Conservation (phyloP, 768 basidiomycete species). For the Suillus alpinus region DNA sequence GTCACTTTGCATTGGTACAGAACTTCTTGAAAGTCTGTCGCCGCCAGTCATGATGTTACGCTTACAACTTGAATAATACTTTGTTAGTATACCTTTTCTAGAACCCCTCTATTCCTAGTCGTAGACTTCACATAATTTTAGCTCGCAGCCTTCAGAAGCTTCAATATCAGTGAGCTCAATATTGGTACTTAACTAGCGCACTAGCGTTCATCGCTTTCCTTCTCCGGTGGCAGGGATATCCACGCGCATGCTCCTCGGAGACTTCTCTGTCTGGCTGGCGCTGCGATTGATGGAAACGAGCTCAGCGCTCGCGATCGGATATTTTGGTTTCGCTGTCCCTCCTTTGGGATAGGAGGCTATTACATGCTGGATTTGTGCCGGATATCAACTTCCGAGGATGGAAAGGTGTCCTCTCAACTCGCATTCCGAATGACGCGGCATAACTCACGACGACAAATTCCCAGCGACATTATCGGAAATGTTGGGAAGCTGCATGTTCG, state of each 20-base stretch:
- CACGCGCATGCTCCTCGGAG: slow-evolving; percentile 13
- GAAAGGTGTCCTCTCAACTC: slow-evolving; percentile 11
- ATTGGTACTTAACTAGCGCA: not conserved
- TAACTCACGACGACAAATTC: no score
- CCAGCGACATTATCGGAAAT: no score
- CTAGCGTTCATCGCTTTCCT: not conserved
- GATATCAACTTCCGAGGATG: slow-evolving; percentile 16
- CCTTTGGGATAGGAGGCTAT: slow-evolving; percentile 8
- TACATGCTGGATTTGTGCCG: slow-evolving; percentile 8
- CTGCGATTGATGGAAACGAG: slow-evolving; percentile 13
- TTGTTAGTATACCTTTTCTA: not conserved
- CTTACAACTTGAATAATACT: not conserved
- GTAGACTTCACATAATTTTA: not conserved
- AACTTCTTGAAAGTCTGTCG: not conserved
- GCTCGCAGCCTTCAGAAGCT: not conserved
- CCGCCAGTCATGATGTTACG: not conserved
- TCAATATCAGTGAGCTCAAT: not conserved
- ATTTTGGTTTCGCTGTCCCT: not conserved
- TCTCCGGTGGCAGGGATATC: not conserved
- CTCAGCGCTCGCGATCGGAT: slow-evolving; percentile 10
- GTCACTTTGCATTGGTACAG: not conserved
- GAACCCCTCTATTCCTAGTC: not conserved
- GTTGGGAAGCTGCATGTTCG: no score
- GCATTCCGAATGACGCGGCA: not conserved
- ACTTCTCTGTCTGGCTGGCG: slow-evolving; percentile 3